Evolutionary conservation across 1,284 basidiomycete genomes (phyloP).

Genomic region (Apiotrichum sp.): DNA sequence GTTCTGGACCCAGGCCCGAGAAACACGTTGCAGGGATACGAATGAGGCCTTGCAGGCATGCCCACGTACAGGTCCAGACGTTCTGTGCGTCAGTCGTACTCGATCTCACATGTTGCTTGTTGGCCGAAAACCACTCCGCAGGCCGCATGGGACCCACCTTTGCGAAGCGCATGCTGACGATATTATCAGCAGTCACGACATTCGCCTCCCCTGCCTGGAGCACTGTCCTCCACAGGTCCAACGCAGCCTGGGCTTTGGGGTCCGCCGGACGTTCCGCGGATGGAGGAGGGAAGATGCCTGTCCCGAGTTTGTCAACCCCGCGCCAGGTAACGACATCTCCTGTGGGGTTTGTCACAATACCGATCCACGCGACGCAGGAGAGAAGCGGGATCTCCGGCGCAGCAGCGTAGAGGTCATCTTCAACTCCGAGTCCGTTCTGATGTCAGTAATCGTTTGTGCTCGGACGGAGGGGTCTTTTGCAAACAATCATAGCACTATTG

Average conservation of each 20-base stretch:
- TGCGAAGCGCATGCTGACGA: conserved; percentile 30
- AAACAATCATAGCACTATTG: background rate
- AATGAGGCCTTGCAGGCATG: conserved; percentile 35
- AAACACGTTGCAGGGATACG: conserved; percentile 29
- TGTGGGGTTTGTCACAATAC: conserved; percentile 28
- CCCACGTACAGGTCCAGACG: conserved; percentile 42
- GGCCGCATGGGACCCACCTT: conserved; percentile 19
- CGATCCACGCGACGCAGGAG: conserved; percentile 36
- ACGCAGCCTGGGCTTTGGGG: conserved; percentile 17
- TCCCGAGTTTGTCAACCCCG: conserved; percentile 31
- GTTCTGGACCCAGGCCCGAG: conserved; percentile 18
- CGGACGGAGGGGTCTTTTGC: too few relatives aligned
- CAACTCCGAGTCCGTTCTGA: conserved; percentile 66
- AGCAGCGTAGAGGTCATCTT: conserved; percentile 59
- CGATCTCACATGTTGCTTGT: too few relatives aligned
- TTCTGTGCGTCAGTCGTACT: conserved; percentile 25
- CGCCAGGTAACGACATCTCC: conserved; percentile 33
- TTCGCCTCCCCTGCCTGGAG: conserved; percentile 23
- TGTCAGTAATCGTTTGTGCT: background rate
- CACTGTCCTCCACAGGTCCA: conserved; percentile 23
- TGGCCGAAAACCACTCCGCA: too few relatives aligned
- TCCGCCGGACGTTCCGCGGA: conserved; percentile 9
- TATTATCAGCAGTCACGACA: conserved; percentile 23
- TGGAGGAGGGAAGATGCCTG: conserved; percentile 30
- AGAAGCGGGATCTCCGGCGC: conserved; percentile 42